Evolutionary conservation across 108 stramenopile species (phyloP).

Genomic region (Thalassiosira profunda): DNA sequence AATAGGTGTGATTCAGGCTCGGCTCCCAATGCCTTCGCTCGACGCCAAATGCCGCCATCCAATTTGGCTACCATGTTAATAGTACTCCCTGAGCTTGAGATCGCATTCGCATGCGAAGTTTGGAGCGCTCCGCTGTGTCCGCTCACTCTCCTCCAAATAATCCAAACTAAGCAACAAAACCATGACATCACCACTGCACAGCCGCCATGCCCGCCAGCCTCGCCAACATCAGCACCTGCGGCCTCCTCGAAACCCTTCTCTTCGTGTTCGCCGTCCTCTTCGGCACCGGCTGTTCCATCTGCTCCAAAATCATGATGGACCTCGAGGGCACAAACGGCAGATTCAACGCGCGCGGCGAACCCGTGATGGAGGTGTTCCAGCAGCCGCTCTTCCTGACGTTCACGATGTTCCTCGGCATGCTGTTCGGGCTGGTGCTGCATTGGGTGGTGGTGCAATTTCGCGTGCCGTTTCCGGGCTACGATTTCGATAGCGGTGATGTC

Average conservation of each 20-base stretch:
- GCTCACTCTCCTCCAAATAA: too few species aligned
- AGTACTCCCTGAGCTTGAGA: too few species aligned
- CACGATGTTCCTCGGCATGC: conserved; percentile 93
- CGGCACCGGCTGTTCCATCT: conserved; percentile 89
- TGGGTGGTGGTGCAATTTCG: conserved; percentile 59
- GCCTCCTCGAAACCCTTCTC: conserved; percentile 64
- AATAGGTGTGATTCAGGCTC: too few species aligned
- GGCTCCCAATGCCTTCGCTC: too few species aligned
- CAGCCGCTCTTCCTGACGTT: conserved; percentile 85
- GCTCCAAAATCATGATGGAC: conserved; percentile 88
- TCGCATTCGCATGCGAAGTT: too few species aligned
- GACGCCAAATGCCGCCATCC: too few species aligned
- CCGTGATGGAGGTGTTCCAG: conserved; percentile 57
- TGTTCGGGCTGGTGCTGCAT: conserved; percentile 81
- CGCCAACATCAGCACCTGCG: conserved; percentile 55
- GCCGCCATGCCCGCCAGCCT: conserved; percentile 27
- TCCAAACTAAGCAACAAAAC: too few species aligned
- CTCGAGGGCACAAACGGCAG: conserved; percentile 47
- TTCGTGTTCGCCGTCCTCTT: conserved; percentile 83
- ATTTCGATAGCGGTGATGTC: conserved; percentile 10
- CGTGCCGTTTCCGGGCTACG: conserved; percentile 90
- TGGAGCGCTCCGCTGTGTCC: too few species aligned
- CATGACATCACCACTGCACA: too few species aligned
- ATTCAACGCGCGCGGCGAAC: conserved; percentile 54
- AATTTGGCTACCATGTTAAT: too few species aligned